These are phyloP conservation scores for Ceratocystis cubensis DNA, from an alignment of 2,329 filamentous ascomycete genomes.

Conservation along the genomic window DNA sequence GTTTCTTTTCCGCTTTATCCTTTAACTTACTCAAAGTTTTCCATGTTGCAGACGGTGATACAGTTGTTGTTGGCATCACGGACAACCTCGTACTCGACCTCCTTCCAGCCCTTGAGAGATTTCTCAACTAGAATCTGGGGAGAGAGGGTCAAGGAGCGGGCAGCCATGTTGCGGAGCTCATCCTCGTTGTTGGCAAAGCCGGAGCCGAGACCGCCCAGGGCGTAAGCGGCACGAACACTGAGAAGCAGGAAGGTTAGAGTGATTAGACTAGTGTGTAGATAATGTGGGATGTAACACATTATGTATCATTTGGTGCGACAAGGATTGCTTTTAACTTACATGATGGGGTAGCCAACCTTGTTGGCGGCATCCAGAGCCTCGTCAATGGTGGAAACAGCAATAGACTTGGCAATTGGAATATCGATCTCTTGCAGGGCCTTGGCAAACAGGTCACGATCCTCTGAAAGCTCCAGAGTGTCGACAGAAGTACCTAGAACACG, in stretches of 20 bases:
- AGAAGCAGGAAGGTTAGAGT: background rate
- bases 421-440: conserved; percentile 94
- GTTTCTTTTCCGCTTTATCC: conserved; percentile 18
- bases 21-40: conserved; percentile 38
- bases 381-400: conserved; percentile 81
- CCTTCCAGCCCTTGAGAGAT: conserved; percentile 98
- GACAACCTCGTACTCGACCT: conserved; percentile 96
- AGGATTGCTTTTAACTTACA: conserved; percentile 30
- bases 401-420: conserved; percentile 93
- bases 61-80: conserved; percentile 97
- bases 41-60: conserved; percentile 75
- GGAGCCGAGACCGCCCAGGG: conserved; percentile 87
- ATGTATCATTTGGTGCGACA: background rate
- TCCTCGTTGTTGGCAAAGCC: conserved; percentile 91
- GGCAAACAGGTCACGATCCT: conserved; percentile 85
- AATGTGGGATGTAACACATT: background rate
- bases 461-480: conserved; percentile 77
- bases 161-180: conserved; percentile 86
- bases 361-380: conserved; percentile 82
- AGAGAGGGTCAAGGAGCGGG: conserved; percentile 80
- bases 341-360: conserved; percentile 88
- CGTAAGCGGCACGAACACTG: conserved; percentile 80
- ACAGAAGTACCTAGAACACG: conserved; percentile 93
- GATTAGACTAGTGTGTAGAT: too few relatives aligned
- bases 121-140: conserved; percentile 98